A percentile compares a stretch with the other conserved stretches of the same genome.
Evolutionary conservation across 148 eudicot genomes (phyloP).

Genomic region (Vaccinium myrtillus): DNA sequence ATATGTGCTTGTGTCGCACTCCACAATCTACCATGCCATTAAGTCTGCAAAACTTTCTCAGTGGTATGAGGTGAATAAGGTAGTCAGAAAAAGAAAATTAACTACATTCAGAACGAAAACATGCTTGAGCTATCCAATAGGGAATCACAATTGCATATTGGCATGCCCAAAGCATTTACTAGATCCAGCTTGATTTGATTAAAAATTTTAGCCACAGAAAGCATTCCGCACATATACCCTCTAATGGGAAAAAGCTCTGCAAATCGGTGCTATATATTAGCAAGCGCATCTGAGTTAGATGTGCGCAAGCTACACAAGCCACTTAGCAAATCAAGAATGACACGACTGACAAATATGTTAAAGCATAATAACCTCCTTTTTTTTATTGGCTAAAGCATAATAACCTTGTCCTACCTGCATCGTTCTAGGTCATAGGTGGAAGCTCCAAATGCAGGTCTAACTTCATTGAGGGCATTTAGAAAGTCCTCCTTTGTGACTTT

Average conservation of each 20-base stretch:
- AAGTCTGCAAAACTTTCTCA: constrained; percentile 47
- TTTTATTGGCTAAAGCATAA: background rate
- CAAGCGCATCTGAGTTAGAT: background rate
- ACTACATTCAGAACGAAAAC: background rate
- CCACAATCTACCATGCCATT: constrained; percentile 93
- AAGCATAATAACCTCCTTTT: background rate
- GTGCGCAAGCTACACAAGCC: background rate
- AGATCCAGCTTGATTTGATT: background rate
- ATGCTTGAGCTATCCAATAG: background rate
- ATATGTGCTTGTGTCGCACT: constrained; percentile 76
- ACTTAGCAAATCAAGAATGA: background rate
- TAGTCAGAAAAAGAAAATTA: background rate
- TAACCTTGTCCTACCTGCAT: constrained; percentile 58
- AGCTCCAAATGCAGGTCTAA: constrained; percentile 96
- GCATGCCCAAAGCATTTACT: background rate
- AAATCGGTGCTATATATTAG: background rate
- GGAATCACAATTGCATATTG: background rate
- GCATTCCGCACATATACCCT: background rate
- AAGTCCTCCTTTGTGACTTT: constrained; percentile 96
- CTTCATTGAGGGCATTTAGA: constrained; percentile 75
- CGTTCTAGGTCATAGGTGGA: constrained; percentile 96
- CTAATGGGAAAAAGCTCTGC: background rate
- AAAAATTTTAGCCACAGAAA: background rate
- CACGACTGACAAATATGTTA: background rate
- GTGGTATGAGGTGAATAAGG: background rate